These are phyloP conservation scores for Paramyrothecium sp. DNA, from an alignment of 2,329 filamentous ascomycete genomes.

Conservation along the genomic window DNA sequence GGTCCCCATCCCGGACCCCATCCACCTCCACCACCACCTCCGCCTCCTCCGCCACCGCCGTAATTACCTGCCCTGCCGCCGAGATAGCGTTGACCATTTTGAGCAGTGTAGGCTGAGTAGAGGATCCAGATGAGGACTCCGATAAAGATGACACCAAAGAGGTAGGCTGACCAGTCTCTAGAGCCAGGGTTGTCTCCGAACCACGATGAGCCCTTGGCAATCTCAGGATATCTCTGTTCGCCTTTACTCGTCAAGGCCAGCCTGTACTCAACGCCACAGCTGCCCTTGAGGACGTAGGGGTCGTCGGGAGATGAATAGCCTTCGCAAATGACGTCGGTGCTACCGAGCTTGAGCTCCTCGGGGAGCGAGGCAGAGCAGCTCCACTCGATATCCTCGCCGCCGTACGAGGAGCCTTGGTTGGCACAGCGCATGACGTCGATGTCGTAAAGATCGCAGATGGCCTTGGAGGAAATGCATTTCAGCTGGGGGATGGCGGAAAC, in stretches of 20 bases:
- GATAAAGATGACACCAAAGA: constrained; percentile 65
- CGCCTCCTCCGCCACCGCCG: constrained; percentile 38
- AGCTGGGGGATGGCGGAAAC: constrained; percentile 76
- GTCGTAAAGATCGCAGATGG: constrained; percentile 66
- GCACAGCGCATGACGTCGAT: constrained; percentile 86
- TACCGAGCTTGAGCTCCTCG: constrained; percentile 67
- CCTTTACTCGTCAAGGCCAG: constrained; percentile 76
- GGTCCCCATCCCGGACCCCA: constrained; percentile 36
- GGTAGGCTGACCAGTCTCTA: constrained; percentile 31
- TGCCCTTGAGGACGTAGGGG: constrained; percentile 84
- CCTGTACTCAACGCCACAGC: constrained; percentile 88
- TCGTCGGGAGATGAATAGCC: constrained; percentile 78
- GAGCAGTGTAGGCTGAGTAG: constrained; percentile 46
- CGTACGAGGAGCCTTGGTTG: constrained; percentile 81
- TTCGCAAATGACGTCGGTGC: constrained; percentile 90
- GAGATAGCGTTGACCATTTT: constrained; percentile 10
- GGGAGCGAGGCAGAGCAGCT: constrained; percentile 70
- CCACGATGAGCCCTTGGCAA: constrained; percentile 37
- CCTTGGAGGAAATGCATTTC: constrained; percentile 66
- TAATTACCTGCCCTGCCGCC: constrained; percentile 31
- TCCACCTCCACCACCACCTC: constrained; percentile 37
- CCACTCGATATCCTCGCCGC: constrained; percentile 83
- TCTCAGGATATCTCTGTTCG: constrained; percentile 64
- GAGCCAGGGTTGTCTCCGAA: constrained; percentile 27
- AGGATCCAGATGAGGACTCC: constrained; percentile 61